Percentiles rank a stretch among this genome's conserved stretches.
Evolutionary conservation across 805 yeast species (phyloP).

Genomic region (Ascoidea asiatica): DNA sequence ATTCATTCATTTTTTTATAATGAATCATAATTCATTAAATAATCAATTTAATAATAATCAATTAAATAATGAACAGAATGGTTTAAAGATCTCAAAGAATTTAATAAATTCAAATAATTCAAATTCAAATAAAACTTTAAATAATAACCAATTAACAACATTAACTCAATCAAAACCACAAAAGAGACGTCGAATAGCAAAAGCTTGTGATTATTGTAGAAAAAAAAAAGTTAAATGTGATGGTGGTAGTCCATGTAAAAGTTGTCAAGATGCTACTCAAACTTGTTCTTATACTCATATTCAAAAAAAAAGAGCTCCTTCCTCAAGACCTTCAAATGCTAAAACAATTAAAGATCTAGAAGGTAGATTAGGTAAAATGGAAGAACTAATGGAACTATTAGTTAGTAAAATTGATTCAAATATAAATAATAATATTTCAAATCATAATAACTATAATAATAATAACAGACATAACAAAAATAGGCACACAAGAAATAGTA

Average conservation of each 20-base stretch:
- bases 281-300: slow-evolving; percentile 14
- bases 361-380: slow-evolving; percentile 12
- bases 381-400: slow-evolving; percentile 8
- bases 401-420: not conserved
- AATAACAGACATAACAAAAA: not conserved
- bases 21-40: too few relatives aligned
- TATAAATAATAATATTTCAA: too few relatives aligned
- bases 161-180: not conserved
- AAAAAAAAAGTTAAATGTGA: slow-evolving; percentile 27
- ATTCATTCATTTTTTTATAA: too few relatives aligned
- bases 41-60: too few relatives aligned
- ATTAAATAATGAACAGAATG: too few relatives aligned
- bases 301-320: slow-evolving; percentile 12
- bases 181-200: slow-evolving; percentile 22
- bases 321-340: slow-evolving; percentile 9
- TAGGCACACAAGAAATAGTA: not conserved
- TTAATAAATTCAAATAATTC: too few relatives aligned
- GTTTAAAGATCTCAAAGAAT: too few relatives aligned
- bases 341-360: slow-evolving; percentile 14
- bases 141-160: too few relatives aligned
- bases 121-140: too few relatives aligned
- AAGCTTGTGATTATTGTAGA: slow-evolving; percentile 37
- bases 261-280: slow-evolving; percentile 13
- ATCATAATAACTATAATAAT: too few relatives aligned
- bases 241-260: slow-evolving; percentile 18